These are phyloP conservation scores for Capsicum pubescens DNA, from an alignment of 257 asterid genomes.

Conservation along the genomic window DNA sequence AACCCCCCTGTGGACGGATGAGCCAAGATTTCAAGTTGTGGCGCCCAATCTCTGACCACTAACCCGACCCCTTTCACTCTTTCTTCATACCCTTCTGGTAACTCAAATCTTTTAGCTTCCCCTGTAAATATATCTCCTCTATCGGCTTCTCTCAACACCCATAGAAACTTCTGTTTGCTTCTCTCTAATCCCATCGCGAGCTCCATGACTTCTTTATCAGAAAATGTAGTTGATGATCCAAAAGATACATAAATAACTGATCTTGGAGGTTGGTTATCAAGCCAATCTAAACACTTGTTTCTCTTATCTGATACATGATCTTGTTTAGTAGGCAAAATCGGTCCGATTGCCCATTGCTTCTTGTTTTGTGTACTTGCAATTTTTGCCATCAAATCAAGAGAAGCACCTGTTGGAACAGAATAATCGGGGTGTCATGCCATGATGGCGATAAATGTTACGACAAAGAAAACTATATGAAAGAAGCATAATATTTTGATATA, in stretches of 20 bases:
- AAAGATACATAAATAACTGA: conserved; percentile 63
- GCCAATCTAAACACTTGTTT: conserved; percentile 56
- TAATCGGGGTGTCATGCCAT: background rate
- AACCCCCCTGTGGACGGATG: conserved; percentile 33
- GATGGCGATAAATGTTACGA: no score
- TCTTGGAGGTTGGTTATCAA: conserved; percentile 42
- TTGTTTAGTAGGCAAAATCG: conserved; percentile 42
- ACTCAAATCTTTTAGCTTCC: conserved; percentile 34
- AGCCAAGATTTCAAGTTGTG: conserved; percentile 34
- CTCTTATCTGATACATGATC: background rate
- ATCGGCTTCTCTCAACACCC: conserved; percentile 74
- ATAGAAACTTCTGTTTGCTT: conserved; percentile 56
- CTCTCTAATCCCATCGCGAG: conserved; percentile 57
- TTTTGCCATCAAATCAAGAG: conserved; percentile 44
- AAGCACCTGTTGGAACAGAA: conserved; percentile 26
- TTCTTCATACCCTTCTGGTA: conserved; percentile 40
- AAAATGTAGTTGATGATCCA: conserved; percentile 59
- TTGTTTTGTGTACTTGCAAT: background rate
- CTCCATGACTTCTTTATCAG: conserved; percentile 53
- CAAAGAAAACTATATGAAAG: background rate
- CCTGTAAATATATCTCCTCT: conserved; percentile 54
- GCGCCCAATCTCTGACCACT: conserved; percentile 39
- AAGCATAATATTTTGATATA: no score
- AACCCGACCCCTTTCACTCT: conserved; percentile 27
- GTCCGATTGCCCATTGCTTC: conserved; percentile 62